A percentile compares a stretch with the other conserved stretches of the same genome.
These are phyloP conservation scores for Apiospora aurea DNA, from an alignment of 2,329 filamentous ascomycete genomes.

Conservation along the genomic window DNA sequence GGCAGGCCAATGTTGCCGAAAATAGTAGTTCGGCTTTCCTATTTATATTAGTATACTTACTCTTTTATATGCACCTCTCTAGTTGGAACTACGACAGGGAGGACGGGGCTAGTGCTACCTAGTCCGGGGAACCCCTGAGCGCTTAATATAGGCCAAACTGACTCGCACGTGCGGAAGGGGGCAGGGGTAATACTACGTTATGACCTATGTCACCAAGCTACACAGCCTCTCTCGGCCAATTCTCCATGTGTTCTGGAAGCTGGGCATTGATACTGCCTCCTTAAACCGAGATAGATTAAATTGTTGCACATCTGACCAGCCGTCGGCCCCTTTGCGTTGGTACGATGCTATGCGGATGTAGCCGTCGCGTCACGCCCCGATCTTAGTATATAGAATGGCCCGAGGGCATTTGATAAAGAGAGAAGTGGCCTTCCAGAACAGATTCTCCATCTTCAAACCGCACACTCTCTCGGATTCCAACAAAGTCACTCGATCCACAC, in stretches of 20 bases:
- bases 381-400: not conserved
- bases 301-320: not conserved
- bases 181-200: not conserved
- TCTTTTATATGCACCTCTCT: not conserved
- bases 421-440: not conserved
- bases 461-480: not conserved
- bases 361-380: not conserved
- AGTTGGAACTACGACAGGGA: not conserved
- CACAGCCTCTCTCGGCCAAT: not conserved
- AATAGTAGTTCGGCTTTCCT: too few relatives aligned
- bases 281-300: not conserved
- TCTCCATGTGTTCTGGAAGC: not conserved
- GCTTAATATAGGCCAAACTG: conserved; percentile 13
- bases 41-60: too few relatives aligned
- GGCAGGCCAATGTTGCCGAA: too few relatives aligned
- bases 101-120: not conserved
- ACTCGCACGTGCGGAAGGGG: not conserved
- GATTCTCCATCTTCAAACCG: not conserved
- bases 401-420: too few relatives aligned
- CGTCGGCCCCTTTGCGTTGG: not conserved
- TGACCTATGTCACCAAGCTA: not conserved
- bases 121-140: not conserved
- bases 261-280: not conserved
- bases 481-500: not conserved
- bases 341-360: not conserved